Percentiles rank a stretch among this genome's conserved stretches.
Evolutionary conservation across 2,329 filamentous ascomycete genomes (phyloP).

Genomic region (Fulvia fulva): DNA sequence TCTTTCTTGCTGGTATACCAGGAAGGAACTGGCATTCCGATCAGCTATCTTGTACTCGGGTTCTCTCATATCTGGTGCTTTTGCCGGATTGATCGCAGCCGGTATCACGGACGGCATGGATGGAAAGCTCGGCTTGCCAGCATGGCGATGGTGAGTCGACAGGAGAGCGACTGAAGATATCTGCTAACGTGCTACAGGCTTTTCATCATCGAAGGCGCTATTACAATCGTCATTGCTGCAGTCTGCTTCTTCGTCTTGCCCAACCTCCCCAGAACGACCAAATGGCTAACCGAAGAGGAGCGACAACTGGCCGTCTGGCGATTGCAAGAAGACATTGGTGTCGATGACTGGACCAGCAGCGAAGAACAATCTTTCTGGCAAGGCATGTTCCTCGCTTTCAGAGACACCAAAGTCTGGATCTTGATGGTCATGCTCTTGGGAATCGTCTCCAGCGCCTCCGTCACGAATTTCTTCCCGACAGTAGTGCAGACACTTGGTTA

Average conservation of each 20-base stretch:
- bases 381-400: slow-evolving; percentile 31
- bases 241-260: slow-evolving; percentile 35
- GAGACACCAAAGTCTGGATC: slow-evolving; percentile 35
- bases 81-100: slow-evolving; percentile 53
- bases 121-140: slow-evolving; percentile 30
- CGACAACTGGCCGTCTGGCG: slow-evolving; percentile 31
- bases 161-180: not conserved
- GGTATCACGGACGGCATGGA: slow-evolving; percentile 45
- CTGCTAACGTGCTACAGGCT: slow-evolving; percentile 22
- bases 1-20: slow-evolving; percentile 52
- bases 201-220: slow-evolving; percentile 37
- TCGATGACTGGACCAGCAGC: slow-evolving; percentile 30
- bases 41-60: slow-evolving; percentile 53
- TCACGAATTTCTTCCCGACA: slow-evolving; percentile 34
- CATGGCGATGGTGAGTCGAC: slow-evolving; percentile 31
- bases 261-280: slow-evolving; percentile 35
- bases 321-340: slow-evolving; percentile 32
- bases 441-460: slow-evolving; percentile 32
- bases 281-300: slow-evolving; percentile 31
- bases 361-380: slow-evolving; percentile 32
- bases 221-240: slow-evolving; percentile 36
- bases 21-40: slow-evolving; percentile 48
- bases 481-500: slow-evolving; percentile 35
- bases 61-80: slow-evolving; percentile 48
- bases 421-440: slow-evolving; percentile 36